Evolutionary conservation across 352 stramenopile species (phyloP).

Genomic region (Globisporangium cederbergense): DNA sequence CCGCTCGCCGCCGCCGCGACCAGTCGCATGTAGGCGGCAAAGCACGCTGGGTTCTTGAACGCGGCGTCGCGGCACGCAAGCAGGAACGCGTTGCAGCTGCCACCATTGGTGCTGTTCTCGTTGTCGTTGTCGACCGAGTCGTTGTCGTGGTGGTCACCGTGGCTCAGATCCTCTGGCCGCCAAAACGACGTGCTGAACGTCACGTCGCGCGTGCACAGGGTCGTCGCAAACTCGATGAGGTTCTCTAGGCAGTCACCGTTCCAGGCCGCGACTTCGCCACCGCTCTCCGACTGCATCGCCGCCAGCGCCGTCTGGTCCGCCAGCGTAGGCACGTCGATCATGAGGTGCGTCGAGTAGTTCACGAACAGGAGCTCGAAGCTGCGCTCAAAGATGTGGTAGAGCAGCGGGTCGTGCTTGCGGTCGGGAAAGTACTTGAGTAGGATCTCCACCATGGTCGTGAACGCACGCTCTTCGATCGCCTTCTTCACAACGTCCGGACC

Average conservation of each 20-base stretch:
- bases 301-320: slow-evolving; percentile 61
- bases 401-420: slow-evolving; percentile 59
- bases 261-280: slow-evolving; percentile 52
- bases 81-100: slow-evolving; percentile 62
- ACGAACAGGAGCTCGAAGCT: slow-evolving; percentile 69
- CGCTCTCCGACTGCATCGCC: slow-evolving; percentile 64
- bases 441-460: slow-evolving; percentile 66
- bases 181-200: slow-evolving; percentile 67
- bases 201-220: slow-evolving; percentile 51
- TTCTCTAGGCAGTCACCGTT: slow-evolving; percentile 76
- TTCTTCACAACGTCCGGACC: slow-evolving; percentile 61
- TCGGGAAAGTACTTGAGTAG: slow-evolving; percentile 76
- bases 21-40: slow-evolving; percentile 73
- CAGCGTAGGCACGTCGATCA: slow-evolving; percentile 76
- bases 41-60: slow-evolving; percentile 69
- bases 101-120: slow-evolving; percentile 28
- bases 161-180: slow-evolving; percentile 32
- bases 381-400: slow-evolving; percentile 69
- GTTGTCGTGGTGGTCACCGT: slow-evolving; percentile 19
- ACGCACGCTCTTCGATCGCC: slow-evolving; percentile 59
- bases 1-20: slow-evolving; percentile 64
- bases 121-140: slow-evolving; percentile 34
- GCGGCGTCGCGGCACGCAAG: slow-evolving; percentile 67
- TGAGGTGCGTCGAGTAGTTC: slow-evolving; percentile 71
- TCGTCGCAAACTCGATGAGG: slow-evolving; percentile 70